These are phyloP conservation scores for Myriosclerotinia scirpicola DNA, from an alignment of 2,329 filamentous ascomycete genomes.

Conservation along the genomic window DNA sequence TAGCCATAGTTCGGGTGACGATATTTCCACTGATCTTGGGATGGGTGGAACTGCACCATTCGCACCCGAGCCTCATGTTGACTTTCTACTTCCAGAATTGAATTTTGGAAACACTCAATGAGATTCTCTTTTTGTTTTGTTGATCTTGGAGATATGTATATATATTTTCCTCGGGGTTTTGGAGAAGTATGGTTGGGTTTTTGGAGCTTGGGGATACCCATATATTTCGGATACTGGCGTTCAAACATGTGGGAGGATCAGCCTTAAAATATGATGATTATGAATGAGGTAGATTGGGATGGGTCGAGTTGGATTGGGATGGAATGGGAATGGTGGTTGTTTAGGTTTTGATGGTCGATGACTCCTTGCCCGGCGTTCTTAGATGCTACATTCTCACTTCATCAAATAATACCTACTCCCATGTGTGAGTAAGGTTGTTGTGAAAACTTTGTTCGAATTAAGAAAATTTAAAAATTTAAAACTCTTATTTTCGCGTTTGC, in stretches of 20 bases:
- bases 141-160: not conserved
- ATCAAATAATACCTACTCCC: too few species aligned
- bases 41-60: slow-evolving; percentile 10
- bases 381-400: too few species aligned
- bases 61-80: not conserved
- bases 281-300: not conserved
- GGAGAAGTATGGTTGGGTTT: not conserved
- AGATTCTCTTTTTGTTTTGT: not conserved
- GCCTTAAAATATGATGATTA: not conserved
- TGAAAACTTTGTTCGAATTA: too few species aligned
- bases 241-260: slow-evolving; percentile 7
- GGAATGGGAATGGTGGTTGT: not conserved
- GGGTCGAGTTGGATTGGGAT: not conserved
- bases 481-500: too few species aligned
- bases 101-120: not conserved
- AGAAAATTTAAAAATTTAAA: too few species aligned
- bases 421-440: too few species aligned
- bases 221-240: slow-evolving; percentile 9
- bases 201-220: not conserved
- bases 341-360: too few species aligned
- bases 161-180: not conserved
- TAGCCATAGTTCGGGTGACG: slow-evolving; percentile 55
- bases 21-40: slow-evolving; percentile 38
- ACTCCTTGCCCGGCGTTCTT: too few species aligned
- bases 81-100: slow-evolving; percentile 5